Evolutionary conservation across 305 asterid species (phyloP).

Genomic region (Fraxinus sp.): DNA sequence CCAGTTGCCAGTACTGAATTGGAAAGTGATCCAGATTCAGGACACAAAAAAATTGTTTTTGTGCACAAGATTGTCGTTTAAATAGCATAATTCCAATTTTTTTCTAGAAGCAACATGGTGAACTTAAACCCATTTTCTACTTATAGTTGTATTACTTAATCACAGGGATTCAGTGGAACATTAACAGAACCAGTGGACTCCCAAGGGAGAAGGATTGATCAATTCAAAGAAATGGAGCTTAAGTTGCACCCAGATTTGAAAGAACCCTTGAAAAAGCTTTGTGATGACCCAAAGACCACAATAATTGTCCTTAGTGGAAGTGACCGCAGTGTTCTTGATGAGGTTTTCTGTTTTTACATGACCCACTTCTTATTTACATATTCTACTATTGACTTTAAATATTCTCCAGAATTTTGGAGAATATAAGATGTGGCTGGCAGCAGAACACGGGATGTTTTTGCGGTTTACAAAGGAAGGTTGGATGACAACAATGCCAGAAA

Average conservation of each 20-base stretch:
- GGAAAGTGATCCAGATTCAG: not conserved
- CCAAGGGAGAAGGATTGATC: constrained; percentile 79
- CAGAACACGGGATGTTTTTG: constrained; percentile 91
- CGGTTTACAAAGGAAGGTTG: constrained; percentile 66
- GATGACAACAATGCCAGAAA: constrained; percentile 97
- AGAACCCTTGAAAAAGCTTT: constrained; percentile 57
- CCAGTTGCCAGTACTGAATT: not conserved
- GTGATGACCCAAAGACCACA: constrained; percentile 74
- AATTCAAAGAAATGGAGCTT: constrained; percentile 82
- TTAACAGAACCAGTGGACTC: constrained; percentile 72
- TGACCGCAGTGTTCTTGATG: constrained; percentile 64
- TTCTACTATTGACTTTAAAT: constrained; percentile 26
- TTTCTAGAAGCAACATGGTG: not conserved
- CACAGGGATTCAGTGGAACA: constrained; percentile 79
- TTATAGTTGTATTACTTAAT: not conserved
- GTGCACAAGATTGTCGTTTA: not conserved
- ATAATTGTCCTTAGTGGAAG: constrained; percentile 82
- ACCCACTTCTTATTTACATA: constrained; percentile 25
- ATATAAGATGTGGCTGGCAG: constrained; percentile 84
- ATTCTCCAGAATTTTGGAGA: constrained; percentile 75
- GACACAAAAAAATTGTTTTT: not conserved
- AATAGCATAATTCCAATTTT: not conserved
- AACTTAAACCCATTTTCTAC: not conserved
- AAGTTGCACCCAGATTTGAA: constrained; percentile 66
- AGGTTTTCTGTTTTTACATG: constrained; percentile 48